A percentile compares a stretch with the other conserved stretches of the same genome.
phyloP scores from a whole-genome alignment of 176 grass and related monocot genomes.

The Coix lacrymajobi region DNA sequence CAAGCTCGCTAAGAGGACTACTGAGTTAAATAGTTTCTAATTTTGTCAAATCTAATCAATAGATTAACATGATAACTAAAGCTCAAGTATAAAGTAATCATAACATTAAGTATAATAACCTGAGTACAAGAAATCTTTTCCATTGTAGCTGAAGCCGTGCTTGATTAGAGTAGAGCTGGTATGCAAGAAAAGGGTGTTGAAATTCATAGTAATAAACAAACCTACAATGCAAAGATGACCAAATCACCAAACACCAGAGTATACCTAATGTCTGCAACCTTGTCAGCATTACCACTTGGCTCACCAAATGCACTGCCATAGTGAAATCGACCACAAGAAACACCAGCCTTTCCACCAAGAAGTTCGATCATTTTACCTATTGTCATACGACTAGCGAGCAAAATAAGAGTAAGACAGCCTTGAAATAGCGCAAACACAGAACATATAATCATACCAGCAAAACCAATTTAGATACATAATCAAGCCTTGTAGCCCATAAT shows the following conservation, averaged over 20 bases:
- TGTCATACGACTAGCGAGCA: constrained; percentile 64
- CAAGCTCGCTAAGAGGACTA: not conserved
- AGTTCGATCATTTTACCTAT: constrained; percentile 99
- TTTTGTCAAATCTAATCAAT: too few relatives aligned
- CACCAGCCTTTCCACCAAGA: constrained; percentile 89
- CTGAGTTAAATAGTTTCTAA: not conserved
- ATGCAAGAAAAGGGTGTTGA: constrained; percentile 28
- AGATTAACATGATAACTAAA: too few relatives aligned
- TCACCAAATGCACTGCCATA: constrained; percentile 98
- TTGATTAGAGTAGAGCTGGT: constrained; percentile 66
- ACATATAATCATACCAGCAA: constrained; percentile 29
- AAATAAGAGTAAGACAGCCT: not conserved
- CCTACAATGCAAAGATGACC: not conserved
- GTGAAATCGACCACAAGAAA: constrained; percentile 85
- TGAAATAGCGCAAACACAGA: not conserved
- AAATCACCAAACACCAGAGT: not conserved
- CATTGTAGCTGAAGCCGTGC: constrained; percentile 90
- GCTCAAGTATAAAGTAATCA: not conserved
- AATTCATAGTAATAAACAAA: not conserved
- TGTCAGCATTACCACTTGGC: constrained; percentile 81
- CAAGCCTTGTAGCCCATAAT: not conserved
- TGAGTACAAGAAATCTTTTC: constrained; percentile 95
- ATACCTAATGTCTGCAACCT: constrained; percentile 92
- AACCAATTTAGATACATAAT: constrained; percentile 95
- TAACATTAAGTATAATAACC: constrained; percentile 27